Conservation (phyloP, 2,329 filamentous ascomycete species). For the Colletotrichum tofieldiae region DNA sequence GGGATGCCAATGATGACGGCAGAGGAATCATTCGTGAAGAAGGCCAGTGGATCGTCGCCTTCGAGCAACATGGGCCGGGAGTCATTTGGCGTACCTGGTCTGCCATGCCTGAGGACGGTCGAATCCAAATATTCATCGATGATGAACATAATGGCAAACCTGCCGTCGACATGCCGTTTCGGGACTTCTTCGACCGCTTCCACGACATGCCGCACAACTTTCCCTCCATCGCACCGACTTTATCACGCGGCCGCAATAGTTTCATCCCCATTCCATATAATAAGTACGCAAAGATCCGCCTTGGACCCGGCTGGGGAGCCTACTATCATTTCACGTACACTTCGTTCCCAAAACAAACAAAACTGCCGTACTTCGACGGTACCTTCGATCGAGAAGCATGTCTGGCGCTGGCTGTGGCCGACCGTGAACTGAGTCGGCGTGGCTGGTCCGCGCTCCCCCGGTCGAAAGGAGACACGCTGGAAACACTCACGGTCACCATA, state of each 20-base stretch:
- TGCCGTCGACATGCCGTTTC: conserved; percentile 33
- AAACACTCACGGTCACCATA: conserved; percentile 25
- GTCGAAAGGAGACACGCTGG: conserved; percentile 27
- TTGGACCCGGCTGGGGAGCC: conserved; percentile 32
- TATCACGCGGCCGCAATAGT: conserved; percentile 37
- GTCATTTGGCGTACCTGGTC: conserved; percentile 39
- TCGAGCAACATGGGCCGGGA: conserved; percentile 37
- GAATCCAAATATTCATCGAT: conserved; percentile 35
- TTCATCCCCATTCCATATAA: conserved; percentile 40
- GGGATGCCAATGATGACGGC: conserved; percentile 40
- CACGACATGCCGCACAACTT: conserved; percentile 40
- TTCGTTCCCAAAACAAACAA: conserved; percentile 18
- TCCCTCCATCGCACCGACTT: conserved; percentile 26
- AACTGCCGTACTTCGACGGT: conserved; percentile 28
- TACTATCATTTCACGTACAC: conserved; percentile 41
- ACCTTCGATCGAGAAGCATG: conserved; percentile 34
- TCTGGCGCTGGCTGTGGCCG: conserved; percentile 33
- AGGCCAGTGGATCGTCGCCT: conserved; percentile 34
- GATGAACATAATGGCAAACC: conserved; percentile 10
- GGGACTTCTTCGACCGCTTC: conserved; percentile 36
- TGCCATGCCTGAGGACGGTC: conserved; percentile 35
- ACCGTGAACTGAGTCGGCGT: conserved; percentile 28
- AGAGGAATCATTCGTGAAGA: conserved; percentile 35
- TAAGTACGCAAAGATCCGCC: conserved; percentile 33
- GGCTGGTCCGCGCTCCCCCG: conserved; percentile 39